Conservation (phyloP, 345 rosid genomes). For the Acer saccharum region DNA sequence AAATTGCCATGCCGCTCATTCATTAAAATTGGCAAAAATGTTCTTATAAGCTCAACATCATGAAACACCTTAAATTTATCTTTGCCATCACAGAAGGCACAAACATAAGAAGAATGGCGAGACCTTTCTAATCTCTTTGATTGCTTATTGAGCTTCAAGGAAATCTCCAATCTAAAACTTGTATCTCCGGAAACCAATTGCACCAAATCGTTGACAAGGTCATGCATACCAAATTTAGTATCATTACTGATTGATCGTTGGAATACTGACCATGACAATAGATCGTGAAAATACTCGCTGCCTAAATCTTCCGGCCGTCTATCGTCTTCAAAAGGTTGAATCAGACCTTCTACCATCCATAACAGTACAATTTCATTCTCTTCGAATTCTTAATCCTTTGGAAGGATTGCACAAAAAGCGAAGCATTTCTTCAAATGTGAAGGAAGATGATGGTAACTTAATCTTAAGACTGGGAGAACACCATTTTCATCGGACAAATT, state of each 20-base stretch:
- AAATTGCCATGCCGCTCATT: too few relatives aligned
- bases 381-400: constrained; percentile 23
- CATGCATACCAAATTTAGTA: constrained; percentile 22
- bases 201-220: constrained; percentile 23
- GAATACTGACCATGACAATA: constrained; percentile 19
- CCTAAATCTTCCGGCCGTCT: constrained; percentile 16
- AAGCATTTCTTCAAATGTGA: constrained; percentile 21
- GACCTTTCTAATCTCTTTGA: neutral
- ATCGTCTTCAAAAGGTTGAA: neutral
- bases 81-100: neutral
- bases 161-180: neutral
- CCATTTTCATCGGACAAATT: neutral
- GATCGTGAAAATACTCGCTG: constrained; percentile 16
- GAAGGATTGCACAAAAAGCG: constrained; percentile 23
- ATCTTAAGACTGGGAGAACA: neutral
- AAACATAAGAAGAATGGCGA: neutral
- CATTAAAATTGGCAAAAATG: neutral
- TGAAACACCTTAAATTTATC: neutral
- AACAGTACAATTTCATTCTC: constrained; percentile 20
- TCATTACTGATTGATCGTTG: neutral
- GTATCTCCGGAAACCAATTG: neutral
- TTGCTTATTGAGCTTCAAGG: neutral
- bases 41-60: neutral
- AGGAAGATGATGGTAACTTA: constrained; percentile 18
- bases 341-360: constrained; percentile 30